These are phyloP conservation scores for Penicillium hesseltinei DNA, from an alignment of 2,329 filamentous ascomycete species.

Conservation along the genomic window DNA sequence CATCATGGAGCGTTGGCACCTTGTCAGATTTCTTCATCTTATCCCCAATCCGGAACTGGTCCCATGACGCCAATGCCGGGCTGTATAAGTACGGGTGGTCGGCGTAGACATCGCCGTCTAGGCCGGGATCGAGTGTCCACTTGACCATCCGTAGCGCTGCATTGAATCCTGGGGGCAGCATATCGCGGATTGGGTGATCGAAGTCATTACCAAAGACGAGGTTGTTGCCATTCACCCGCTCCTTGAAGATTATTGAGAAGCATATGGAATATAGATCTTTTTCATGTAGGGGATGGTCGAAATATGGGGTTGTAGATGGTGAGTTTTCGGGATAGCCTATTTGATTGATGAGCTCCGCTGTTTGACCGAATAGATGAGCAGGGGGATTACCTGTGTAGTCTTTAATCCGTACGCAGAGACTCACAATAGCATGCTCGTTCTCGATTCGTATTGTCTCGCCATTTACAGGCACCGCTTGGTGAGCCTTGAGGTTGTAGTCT, in stretches of 20 bases:
- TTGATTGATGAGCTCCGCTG: neutral
- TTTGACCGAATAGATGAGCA: neutral
- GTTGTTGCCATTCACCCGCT: conserved; percentile 63
- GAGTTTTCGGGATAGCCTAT: conserved; percentile 69
- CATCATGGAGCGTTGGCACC: conserved; percentile 44
- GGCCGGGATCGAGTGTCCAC: conserved; percentile 85
- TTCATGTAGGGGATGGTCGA: conserved; percentile 66
- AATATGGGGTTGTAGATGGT: conserved; percentile 72
- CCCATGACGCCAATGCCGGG: conserved; percentile 75
- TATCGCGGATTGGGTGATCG: conserved; percentile 81
- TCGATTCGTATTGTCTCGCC: conserved; percentile 61
- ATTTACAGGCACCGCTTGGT: conserved; percentile 75
- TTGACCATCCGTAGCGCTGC: conserved; percentile 82
- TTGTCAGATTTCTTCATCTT: conserved; percentile 31
- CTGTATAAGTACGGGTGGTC: conserved; percentile 86
- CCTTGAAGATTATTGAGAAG: conserved; percentile 73
- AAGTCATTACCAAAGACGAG: conserved; percentile 96
- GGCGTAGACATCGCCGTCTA: conserved; percentile 86
- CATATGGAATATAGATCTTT: conserved; percentile 82
- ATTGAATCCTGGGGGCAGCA: conserved; percentile 80
- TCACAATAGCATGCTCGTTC: conserved; percentile 62
- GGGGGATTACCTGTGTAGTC: conserved; percentile 49
- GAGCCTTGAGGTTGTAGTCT: conserved; percentile 69
- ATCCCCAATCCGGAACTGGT: conserved; percentile 67
- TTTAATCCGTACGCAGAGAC: conserved; percentile 72